Evolutionary conservation across 768 basidiomycete species (phyloP), one percentile per base, ranked within the genome.

Genomic region (Coprinellus aureogranulatus): DNA sequence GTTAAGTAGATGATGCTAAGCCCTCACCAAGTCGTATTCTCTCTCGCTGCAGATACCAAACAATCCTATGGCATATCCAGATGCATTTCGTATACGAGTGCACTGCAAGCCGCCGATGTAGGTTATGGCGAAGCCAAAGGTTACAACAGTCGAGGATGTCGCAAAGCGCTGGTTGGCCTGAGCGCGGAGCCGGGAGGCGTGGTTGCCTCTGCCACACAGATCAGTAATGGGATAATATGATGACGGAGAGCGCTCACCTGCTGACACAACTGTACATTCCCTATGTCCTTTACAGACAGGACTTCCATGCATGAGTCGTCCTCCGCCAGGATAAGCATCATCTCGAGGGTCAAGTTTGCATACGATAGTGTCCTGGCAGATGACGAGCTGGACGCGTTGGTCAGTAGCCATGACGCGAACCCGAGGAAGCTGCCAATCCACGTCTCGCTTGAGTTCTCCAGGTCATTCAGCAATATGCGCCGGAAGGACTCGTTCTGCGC

Each of bases 121-220:
- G 70, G 64, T 88, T 88, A 61, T 90, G 87, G 18, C 85, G 81
- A 26, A 88, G 67, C 86, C 86, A 89, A 14, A 89, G 72, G 5
- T 86, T 75, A 61, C 83, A 86, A 56, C 84, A 87, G 65, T 89
- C 87, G n/a, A 89, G 64, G 23, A 89, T 55, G 2, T 85, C 80
- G 62, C 84, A 85, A 25, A 86, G 59, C 1, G 80, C 79, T 1
- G 83, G 74, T 50, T 79, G 72, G 9, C 74, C 70, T 4, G 74
- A 54, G 1, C 67, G 64, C 8, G 75, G 64, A 11, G 67, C 54
- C 1, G 85, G 78, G 40, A 88, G 72, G 14, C 75, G 64, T 11
- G 88, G 88, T 25, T 77, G 53, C 26, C 56, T 9, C 56, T 57
- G 28, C 23, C 11, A 49, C 34, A 11, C 20, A 22, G 20, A 47